Base-by-base conservation (phyloP, 306 rosid species). In the Rubus parviflorus region DNA sequence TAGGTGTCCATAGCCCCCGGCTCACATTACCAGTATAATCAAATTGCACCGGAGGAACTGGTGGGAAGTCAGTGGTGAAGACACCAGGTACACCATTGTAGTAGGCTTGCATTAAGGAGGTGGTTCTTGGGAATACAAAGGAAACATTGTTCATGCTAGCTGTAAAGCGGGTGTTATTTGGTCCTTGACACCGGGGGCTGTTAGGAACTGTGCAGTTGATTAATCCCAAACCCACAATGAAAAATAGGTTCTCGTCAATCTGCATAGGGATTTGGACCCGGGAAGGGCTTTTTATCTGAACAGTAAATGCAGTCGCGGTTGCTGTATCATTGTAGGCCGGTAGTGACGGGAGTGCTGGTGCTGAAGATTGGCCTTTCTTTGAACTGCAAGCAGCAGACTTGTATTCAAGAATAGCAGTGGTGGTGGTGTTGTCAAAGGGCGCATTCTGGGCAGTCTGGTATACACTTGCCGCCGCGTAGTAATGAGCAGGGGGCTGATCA, bases 141-240 rank as follows among this genome's bases (percentile, higher is more conserved):
- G 97, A 95, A n/a, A 82, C 82, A 35, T 95, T 95, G 87, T 92
- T 95, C 65, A 95, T 90, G 86, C 97, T 92, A 3, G 97, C 97
- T 0, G 97, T 0, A 13, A 95, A 89, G 30, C 97, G 97, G n/a
- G 99, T 92, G 75, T 97, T 96, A n/a, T 92, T 95, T 25, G 97
- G 99, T 70, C 97, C 97, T 85, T 95, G 97, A 81, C 99, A 95
- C 19, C 96, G 84, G 7, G 96, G 97, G 82, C 90, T 90, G 67
- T 90, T 95, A 12, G 90, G 99, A 49, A 80, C 83, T 10, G 97
- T 86, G 87, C 99, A 95, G 80, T 89, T 89, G 84, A 80, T 92
- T 7, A 95, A 79, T 61, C 98, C 98, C 63, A 95, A 81, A 10
- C 98, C 93, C 12, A 92, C 97, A 4, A 76, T 63, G 87, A 90